These are phyloP conservation scores for Prunus fruticosa DNA, from an alignment of 306 rosid genomes.

Conservation along the genomic window DNA sequence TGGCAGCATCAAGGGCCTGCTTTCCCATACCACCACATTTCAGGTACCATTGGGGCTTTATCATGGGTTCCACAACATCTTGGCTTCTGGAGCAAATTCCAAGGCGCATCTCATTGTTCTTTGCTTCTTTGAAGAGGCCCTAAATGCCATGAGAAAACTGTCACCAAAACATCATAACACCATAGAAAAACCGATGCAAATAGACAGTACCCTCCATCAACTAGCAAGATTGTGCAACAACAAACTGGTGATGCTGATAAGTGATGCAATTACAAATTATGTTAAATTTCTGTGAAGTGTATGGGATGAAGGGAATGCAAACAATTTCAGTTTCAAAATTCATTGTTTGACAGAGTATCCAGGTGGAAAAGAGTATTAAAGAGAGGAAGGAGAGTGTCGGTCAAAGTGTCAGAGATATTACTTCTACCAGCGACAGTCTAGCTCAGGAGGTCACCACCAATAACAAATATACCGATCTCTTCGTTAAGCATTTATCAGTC, in stretches of 20 bases:
- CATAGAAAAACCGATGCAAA: not conserved
- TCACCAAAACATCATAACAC: constrained; percentile 4
- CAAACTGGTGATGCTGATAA: not conserved
- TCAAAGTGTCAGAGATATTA: not conserved
- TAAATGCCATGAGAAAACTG: constrained; percentile 30
- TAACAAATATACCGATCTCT: not conserved
- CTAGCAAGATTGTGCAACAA: not conserved
- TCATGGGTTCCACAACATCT: constrained; percentile 92
- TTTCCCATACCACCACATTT: constrained; percentile 64
- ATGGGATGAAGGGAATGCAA: not conserved
- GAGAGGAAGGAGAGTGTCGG: not conserved
- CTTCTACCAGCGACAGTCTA: not conserved
- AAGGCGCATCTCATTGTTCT: constrained; percentile 90
- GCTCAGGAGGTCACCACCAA: not conserved
- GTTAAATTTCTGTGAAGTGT: not conserved
- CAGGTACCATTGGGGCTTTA: constrained; percentile 96
- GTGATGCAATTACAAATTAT: not conserved
- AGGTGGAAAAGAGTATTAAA: not conserved
- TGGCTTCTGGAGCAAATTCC: constrained; percentile 89
- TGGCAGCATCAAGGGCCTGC: constrained; percentile 72
- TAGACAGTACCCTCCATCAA: constrained; percentile 6
- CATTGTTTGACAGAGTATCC: not conserved
- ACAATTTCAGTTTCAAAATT: not conserved
- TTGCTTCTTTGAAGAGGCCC: constrained; percentile 87
- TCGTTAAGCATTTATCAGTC: not conserved